Evolutionary conservation across 768 basidiomycete genomes (phyloP), one percentile per base, ranked within the genome.

Genomic region (Lactarius hengduanensis): DNA sequence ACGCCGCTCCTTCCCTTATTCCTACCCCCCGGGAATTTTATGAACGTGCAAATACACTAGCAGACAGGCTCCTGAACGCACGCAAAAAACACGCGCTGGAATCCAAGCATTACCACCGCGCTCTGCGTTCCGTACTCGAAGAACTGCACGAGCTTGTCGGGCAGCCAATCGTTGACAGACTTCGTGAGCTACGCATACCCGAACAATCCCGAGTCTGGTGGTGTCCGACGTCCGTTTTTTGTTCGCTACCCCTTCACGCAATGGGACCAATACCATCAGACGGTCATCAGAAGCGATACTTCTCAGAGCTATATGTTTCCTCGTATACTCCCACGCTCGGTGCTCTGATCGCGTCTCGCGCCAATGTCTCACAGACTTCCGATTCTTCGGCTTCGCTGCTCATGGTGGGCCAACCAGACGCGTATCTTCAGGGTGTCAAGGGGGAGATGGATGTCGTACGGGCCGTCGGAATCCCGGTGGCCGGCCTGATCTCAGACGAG

Each of bases 291-390:
- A 38, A 34, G 20, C 22, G 11, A 18, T 59, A 61, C 47, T 54
- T 68, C 32, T 61, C 56, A 26, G 61, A 70, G 15, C 32, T 59
- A 34, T 61, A 59, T n/a, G 60, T 68, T 36, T 60, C 26, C 54
- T 70, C 69, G 22, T 70, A 70, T 28, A 68, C 66, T 13, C 67
- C 69, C 3, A 64, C 63, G 2, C 61, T 70, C 1, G 36, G 34
- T 47, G 61, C 69, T 8, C 55, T 70, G n/a, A 61, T 70, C 54
- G 45, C 50, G 3, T 59, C 57, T n/a, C 58, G 64, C 38, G 7
- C 28, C 11, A 7, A 34, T 22, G 30, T 16, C 3, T 26, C 30
- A 28, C 47, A 43, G 28, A 43, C n/a, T 11, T 45, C 30, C 26
- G 6, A 43, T 54, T 4, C n/a, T 54, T 18, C 66, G 10, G 53